Conservation (phyloP, 306 rosid genomes). For the Abrus pulchellus region DNA sequence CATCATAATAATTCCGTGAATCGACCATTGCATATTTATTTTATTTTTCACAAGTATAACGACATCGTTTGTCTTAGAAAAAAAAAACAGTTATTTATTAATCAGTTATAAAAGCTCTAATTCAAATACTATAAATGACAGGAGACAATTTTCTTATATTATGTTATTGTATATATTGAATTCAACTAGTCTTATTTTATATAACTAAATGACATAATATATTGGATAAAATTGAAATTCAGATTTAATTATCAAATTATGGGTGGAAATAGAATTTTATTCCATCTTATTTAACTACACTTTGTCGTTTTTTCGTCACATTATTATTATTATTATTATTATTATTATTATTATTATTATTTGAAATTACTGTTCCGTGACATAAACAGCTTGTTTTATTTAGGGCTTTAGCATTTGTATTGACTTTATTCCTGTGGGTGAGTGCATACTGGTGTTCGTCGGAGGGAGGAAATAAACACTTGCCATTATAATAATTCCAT, state of each 20-base stretch:
- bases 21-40: no score
- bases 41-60: no score
- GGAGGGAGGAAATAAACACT: background rate
- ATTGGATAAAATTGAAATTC: background rate
- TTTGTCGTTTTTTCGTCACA: background rate
- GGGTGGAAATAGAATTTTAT: background rate
- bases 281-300: background rate
- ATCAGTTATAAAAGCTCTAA: background rate
- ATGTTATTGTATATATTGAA: background rate
- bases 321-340: background rate
- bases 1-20: no score
- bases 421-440: slow-evolving; percentile 53
- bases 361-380: background rate
- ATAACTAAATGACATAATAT: background rate
- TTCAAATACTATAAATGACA: background rate
- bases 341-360: background rate
- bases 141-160: background rate
- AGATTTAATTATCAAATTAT: background rate
- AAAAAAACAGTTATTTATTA: no score
- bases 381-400: background rate
- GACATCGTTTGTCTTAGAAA: no score
- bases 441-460: slow-evolving; percentile 40
- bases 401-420: slow-evolving; percentile 46
- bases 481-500: background rate
- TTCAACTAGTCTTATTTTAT: background rate